Base-by-base conservation (phyloP, 2,329 filamentous ascomycete species). In the Aspergillus aculeatinus region DNA sequence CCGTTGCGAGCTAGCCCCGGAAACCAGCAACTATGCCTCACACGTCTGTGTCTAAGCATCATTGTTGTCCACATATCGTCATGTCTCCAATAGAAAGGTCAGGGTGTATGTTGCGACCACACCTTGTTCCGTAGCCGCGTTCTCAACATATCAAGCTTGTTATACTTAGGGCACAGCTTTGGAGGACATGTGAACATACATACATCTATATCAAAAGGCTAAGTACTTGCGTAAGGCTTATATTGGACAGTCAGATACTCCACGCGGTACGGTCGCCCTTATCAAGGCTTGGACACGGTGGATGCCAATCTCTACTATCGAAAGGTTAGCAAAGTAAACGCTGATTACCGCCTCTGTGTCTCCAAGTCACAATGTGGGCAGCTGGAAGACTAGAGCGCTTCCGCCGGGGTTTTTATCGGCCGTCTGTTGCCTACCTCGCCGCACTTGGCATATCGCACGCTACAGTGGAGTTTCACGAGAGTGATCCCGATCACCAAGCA, bases 331-430 rank as follows among this genome's bases (percentile, higher is more conserved):
- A 59, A 56, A 39, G 63, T 60, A 29, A 31, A 53, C 23, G 55
- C 60, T 2, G 57, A 65, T 55, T 65, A 59, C 52, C 59, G 59
- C 9, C 59, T 65, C 14, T 59, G 61, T 11, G 49, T 60, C 2
- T 60, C 61, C 1, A 55, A 65, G 48, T 63, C 63, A 0, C 44
- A 63, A 58, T 65, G 63, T 61, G 63, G 59, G 2, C 33, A 54
- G 6, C 29, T 63, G 11, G 58, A 57, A 9, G 55, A 23, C 5
- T 5, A 12, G 5, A 35, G 2, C 12, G 44, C 14, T 1, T 48
- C 55, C 1, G 55, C 48, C n/a, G 55, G 47, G 0, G 51, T 51
- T 21, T 21, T 63, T 19, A 63, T 57, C n/a, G 59, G 61, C 23
- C 51, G 57, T 10, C n/a, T 61, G 14, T n/a, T 59, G 3, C 54